These are phyloP conservation scores for Catunica adiposa DNA, from an alignment of 2,329 filamentous ascomycete genomes.

Conservation along the genomic window DNA sequence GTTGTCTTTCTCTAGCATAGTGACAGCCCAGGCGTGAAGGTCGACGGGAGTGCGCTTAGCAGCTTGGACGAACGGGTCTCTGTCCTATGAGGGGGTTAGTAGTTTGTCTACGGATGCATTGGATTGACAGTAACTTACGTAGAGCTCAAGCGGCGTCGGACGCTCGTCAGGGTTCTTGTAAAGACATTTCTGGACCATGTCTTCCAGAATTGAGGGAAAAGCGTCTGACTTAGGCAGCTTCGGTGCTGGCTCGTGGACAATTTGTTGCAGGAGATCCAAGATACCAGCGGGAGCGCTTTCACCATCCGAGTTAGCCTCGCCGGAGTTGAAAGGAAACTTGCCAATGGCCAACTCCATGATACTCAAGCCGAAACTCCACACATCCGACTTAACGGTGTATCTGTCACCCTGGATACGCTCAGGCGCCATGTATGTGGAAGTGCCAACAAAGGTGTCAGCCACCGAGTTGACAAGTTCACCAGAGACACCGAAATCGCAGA, in stretches of 20 bases:
- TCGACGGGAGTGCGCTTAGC: constrained; percentile 94
- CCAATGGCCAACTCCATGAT: constrained; percentile 97
- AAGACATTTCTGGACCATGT: constrained; percentile 93
- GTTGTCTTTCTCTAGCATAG: constrained; percentile 87
- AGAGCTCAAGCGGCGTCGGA: constrained; percentile 84
- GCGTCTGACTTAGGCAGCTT: constrained; percentile 92
- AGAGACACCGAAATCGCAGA: constrained; percentile 98
- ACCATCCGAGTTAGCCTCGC: constrained; percentile 51
- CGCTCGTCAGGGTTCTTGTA: constrained; percentile 77
- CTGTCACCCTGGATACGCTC: constrained; percentile 94
- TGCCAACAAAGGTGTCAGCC: constrained; percentile 94
- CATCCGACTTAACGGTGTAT: constrained; percentile 95
- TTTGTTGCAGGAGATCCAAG: constrained; percentile 86
- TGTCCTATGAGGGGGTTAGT: constrained; percentile 42
- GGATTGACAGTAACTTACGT: constrained; percentile 38
- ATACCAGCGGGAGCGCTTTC: constrained; percentile 85
- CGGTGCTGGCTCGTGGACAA: constrained; percentile 89
- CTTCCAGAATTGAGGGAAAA: constrained; percentile 84
- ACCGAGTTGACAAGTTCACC: constrained; percentile 96
- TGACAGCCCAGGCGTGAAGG: constrained; percentile 80
- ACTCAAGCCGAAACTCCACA: constrained; percentile 91
- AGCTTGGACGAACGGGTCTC: constrained; percentile 86
- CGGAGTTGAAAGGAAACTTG: constrained; percentile 81
- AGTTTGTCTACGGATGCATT: too few species aligned
- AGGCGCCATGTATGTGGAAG: constrained; percentile 97